These are phyloP conservation scores for Xerocomus amazonicus DNA, from an alignment of 1,284 basidiomycete genomes.

Conservation along the genomic window DNA sequence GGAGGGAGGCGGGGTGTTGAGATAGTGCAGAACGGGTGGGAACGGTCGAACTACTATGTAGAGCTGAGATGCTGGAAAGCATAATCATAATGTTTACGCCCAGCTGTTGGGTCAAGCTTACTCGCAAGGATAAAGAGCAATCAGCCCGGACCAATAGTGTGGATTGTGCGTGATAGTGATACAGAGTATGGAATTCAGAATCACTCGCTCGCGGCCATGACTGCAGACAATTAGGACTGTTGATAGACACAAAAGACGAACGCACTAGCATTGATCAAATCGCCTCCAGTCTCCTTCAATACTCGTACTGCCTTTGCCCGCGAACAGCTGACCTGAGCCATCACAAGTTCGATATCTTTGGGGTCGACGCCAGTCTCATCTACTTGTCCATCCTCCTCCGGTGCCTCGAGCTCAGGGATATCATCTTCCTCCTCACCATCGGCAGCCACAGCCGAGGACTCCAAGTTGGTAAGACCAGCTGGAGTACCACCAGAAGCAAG, in stretches of 20 bases:
- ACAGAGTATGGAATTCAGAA: constrained; percentile 22
- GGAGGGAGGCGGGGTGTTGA: constrained; percentile 45
- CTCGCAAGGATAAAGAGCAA: not conserved
- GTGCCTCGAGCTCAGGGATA: constrained; percentile 77
- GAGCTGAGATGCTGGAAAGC: constrained; percentile 62
- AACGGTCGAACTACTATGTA: constrained; percentile 79
- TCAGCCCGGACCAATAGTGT: constrained; percentile 11
- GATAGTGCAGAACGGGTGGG: constrained; percentile 79
- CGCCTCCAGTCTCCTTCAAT: constrained; percentile 85
- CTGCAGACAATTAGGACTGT: constrained; percentile 52
- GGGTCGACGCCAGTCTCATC: constrained; percentile 85
- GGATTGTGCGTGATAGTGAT: constrained; percentile 25
- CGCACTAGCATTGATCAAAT: constrained; percentile 93
- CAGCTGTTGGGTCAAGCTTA: constrained; percentile 1
- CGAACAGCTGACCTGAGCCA: constrained; percentile 80
- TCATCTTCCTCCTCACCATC: constrained; percentile 74
- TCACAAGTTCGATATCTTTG: constrained; percentile 95
- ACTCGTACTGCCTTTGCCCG: constrained; percentile 86
- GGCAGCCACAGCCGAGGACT: constrained; percentile 47
- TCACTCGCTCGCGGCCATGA: constrained; percentile 37
- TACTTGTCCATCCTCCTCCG: constrained; percentile 73
- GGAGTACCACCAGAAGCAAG: constrained; percentile 54
- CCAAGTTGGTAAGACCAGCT: constrained; percentile 50
- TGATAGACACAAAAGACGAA: constrained; percentile 27
- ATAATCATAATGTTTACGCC: constrained; percentile 26